Base-by-base conservation (phyloP, 768 basidiomycete species). In the Asterophora parasitica region DNA sequence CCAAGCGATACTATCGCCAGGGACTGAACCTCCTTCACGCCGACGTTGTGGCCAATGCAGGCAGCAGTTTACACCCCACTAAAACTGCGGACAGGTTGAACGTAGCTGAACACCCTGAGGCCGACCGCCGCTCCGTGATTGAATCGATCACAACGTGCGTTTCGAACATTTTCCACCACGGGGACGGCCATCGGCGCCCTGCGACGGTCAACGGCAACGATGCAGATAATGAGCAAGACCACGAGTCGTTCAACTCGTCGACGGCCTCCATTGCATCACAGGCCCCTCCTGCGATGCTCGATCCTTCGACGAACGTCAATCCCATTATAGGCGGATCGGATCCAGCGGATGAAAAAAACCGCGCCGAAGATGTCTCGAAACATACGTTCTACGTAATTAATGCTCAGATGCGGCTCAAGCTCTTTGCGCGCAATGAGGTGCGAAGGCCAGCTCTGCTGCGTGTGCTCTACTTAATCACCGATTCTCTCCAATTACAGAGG, bases 341-440 rank as follows among this genome's bases (percentile, higher is more conserved):
- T 12, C 49, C 8, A 13, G 11, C 46, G 61, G 53, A 58, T 26
- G 40, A 56, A 45, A 42, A 57, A 60, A 56, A 57, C 30, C 57
- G 63, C 7, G 61, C 63, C 11, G 66, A 68, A 26, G 71, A 74
- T 35, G 85, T 92, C 4, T 90, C 87, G 33, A 91, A 88, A 56
- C 95, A 98, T 65, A 95, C 91, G 1, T 98, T 98, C 66, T 96
- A 89, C 58, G 79, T 99, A 49, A 75, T 84, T 52, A 97, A 96
- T 61, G 85, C 91, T 7, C 95, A 99, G 66, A 83, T 87, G 76
- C 78, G 80, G 46, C 66, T 98, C 54, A 93, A 94, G 65, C 63
- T 97, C 11, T 82, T 81, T 49, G 92, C 96, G 7, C 83, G 82
- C 61, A 95, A 86, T 61, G 90, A 96, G 70, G 90, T 88, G 37